Percentiles rank a stretch among this genome's conserved stretches.
Conservation (phyloP, 1,284 basidiomycete species). For the Puccinia triticina region DNA sequence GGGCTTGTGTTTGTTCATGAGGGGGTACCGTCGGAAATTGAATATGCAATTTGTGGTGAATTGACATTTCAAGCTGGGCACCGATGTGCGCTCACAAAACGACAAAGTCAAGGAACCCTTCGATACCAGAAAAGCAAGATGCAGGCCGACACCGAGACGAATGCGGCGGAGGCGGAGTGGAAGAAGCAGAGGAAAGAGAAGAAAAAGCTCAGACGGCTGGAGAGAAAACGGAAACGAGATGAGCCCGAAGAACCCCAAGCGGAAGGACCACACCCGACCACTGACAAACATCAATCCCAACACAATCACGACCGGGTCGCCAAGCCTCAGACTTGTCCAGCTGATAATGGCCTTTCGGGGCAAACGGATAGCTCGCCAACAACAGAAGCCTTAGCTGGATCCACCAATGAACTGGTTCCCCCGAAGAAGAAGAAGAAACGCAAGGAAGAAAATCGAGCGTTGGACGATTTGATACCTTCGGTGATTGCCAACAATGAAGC, state of each 20-base stretch:
- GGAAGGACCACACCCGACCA: neutral
- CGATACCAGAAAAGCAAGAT: no score
- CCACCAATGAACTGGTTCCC: neutral
- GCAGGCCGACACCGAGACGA: neutral
- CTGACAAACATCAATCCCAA: neutral
- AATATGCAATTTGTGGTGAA: no score
- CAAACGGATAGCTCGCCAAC: neutral
- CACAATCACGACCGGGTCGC: neutral
- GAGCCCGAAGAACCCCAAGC: neutral
- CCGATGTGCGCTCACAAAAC: no score
- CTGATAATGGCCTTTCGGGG: neutral
- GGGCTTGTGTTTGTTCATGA: no score
- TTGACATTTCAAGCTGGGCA: no score
- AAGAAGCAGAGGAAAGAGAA: constrained; percentile 2
- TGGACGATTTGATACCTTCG: neutral
- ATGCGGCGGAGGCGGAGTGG: neutral
- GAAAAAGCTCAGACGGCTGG: neutral
- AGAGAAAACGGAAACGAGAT: neutral
- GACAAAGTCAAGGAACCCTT: no score
- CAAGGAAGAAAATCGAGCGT: neutral
- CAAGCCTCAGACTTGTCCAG: neutral
- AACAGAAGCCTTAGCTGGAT: neutral
- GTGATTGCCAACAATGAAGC: neutral
- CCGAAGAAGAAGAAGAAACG: neutral
- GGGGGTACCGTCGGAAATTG: no score